Evolutionary conservation across 176 grass and related monocot genomes (phyloP).

Genomic region (Aegilops bicornis): DNA sequence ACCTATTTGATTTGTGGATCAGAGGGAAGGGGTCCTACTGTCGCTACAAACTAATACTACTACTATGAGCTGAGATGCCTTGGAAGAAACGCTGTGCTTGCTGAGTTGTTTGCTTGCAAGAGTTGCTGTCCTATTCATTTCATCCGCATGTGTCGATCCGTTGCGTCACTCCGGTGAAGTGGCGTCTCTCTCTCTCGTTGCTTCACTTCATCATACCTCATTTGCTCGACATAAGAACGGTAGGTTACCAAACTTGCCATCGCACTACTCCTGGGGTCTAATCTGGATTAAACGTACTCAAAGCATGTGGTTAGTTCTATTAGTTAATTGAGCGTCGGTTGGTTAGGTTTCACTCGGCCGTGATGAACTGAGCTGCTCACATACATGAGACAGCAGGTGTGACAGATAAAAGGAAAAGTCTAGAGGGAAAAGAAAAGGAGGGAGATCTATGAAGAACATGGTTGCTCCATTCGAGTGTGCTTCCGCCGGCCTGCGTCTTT

Average conservation of each 20-base stretch:
- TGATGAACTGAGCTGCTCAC: neutral
- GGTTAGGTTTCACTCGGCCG: neutral
- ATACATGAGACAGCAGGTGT: neutral
- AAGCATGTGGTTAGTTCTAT: neutral
- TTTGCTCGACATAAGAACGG: neutral
- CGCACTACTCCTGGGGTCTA: slow-evolving; percentile 1
- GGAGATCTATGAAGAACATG: neutral
- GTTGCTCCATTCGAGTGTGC: neutral
- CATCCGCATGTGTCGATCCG: neutral
- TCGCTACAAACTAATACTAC: neutral
- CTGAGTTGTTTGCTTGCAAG: too few relatives aligned
- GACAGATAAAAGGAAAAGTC: too few relatives aligned
- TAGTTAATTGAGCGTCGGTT: neutral
- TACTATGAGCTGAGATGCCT: slow-evolving; percentile 20
- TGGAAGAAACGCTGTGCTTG: slow-evolving; percentile 28
- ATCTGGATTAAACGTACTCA: neutral
- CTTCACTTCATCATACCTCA: neutral
- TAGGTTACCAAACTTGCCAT: slow-evolving; percentile 24
- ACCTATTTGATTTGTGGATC: neutral
- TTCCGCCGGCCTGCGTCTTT: neutral
- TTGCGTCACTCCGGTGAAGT: slow-evolving; percentile 12
- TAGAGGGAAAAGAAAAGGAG: neutral
- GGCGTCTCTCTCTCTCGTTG: neutral
- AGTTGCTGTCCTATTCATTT: neutral
- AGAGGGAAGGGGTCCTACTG: neutral